Conservation (phyloP, 139 green algal genomes). For the Chlorella sp. region DNA sequence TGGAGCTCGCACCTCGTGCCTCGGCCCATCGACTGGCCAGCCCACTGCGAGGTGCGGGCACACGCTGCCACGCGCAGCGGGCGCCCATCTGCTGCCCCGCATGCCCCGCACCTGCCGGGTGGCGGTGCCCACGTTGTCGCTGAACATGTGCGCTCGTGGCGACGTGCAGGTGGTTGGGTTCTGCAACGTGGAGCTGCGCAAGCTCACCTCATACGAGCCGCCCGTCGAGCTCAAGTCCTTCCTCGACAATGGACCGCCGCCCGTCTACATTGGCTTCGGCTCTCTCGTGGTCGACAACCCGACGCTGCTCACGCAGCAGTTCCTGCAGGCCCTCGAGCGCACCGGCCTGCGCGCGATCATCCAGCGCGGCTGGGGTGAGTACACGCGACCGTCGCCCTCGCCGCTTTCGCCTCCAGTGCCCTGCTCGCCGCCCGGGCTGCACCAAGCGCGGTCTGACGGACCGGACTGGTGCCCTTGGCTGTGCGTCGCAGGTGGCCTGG, state of each 20-base stretch:
- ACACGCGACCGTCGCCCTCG: too few relatives aligned
- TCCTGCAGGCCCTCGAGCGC: constrained; percentile 8
- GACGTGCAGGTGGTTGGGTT: constrained; percentile 37
- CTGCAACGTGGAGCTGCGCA: constrained; percentile 41
- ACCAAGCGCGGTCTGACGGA: not conserved
- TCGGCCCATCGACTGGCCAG: constrained; percentile 54
- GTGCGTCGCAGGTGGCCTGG: constrained; percentile 3
- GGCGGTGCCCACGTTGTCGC: not conserved
- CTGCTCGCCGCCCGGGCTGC: not conserved
- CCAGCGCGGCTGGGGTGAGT: constrained; percentile 18
- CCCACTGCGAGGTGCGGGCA: constrained; percentile 37
- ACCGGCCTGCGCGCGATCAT: constrained; percentile 21
- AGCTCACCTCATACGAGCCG: constrained; percentile 17
- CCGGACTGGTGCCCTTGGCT: not conserved
- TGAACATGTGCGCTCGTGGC: too few relatives aligned
- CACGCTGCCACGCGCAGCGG: too few relatives aligned
- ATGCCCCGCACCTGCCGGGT: not conserved
- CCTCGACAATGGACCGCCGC: constrained; percentile 33
- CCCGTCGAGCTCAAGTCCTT: constrained; percentile 38
- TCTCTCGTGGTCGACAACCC: constrained; percentile 15
- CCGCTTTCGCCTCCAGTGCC: not conserved
- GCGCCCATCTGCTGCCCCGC: not conserved
- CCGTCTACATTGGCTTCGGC: constrained; percentile 62
- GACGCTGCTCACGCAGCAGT: constrained; percentile 12
- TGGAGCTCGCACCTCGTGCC: constrained; percentile 48